phyloP scores from a whole-genome alignment of 2,329 filamentous ascomycete species.

The Nothopassalora personata region DNA sequence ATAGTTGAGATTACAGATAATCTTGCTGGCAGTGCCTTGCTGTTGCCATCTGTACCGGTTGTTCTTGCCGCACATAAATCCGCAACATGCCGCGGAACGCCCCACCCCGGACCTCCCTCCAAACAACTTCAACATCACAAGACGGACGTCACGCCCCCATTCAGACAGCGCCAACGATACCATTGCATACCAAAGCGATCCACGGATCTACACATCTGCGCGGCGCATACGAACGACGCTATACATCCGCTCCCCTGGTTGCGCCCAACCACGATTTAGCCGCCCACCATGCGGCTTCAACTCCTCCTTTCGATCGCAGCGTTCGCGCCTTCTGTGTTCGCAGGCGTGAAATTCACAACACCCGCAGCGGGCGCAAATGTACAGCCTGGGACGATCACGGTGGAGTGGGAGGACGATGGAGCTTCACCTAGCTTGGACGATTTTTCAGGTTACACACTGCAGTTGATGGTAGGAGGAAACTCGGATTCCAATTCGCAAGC shows the following conservation, averaged over 20 bases:
- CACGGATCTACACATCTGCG: neutral
- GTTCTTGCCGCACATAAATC: no score
- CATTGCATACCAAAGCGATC: neutral
- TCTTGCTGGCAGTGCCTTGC: no score
- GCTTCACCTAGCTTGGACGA: slow-evolving; percentile 46
- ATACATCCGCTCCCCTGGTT: neutral
- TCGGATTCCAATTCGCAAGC: slow-evolving; percentile 36
- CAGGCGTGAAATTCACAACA: slow-evolving; percentile 51
- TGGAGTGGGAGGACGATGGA: slow-evolving; percentile 55
- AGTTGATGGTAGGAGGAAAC: slow-evolving; percentile 58
- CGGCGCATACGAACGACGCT: neutral
- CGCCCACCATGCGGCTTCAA: slow-evolving; percentile 5
- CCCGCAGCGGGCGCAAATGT: slow-evolving; percentile 50
- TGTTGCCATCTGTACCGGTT: no score
- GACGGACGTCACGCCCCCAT: neutral
- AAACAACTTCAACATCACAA: neutral
- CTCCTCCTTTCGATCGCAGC: slow-evolving; percentile 1
- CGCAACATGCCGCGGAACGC: no score
- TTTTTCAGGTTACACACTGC: slow-evolving; percentile 52
- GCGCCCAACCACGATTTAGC: neutral
- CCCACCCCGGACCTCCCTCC: neutral
- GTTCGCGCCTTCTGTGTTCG: slow-evolving; percentile 33
- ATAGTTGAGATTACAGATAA: no score
- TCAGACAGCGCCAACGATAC: neutral
- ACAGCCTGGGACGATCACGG: slow-evolving; percentile 47